Base-by-base conservation (phyloP, 129 eudicot species). In the Pittosporum tobira region DNA sequence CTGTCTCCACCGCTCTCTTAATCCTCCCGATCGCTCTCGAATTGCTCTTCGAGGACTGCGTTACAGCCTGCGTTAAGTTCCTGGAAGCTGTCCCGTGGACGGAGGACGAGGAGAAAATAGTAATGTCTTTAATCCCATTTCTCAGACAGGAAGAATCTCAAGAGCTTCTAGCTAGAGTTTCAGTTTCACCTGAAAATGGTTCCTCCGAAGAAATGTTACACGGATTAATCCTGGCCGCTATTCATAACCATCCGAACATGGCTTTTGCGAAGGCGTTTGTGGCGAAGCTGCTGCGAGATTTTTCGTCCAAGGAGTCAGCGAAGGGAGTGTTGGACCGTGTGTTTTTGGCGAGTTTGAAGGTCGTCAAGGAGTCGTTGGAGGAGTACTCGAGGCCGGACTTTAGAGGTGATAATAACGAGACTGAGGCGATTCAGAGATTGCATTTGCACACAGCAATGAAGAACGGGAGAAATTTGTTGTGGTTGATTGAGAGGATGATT, bases 401-500 rank as follows among this genome's bases (percentile, higher is more conserved):
- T 53, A 66, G 98, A 46, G 96, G 88, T 3, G 88, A 83, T 65
- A 84, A 86, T 42, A 74, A 78, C 13, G 96, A 86, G 81, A 83
- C 81, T 0, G 95, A 91, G 67, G 96, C 94, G 0, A 77, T 83
- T 64, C 96, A 86, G 85, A 86, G 95, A 78, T 34, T 86, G 77
- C 81, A 91, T 80, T 66, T 91, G 76, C 98, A 91, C 51, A 73
- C 79, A 0, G 89, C 94, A 0, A 73, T 86, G 98, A 91, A 88
- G 11, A 86, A 78, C 38, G 82, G 82, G 74, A 83, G 81, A 75
- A 94, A 91, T 74, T 58, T 91, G 87, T 30, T 91, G 76, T 86
- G 98, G 98, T 22, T 91, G 51, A 80, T 91, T 66, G 98, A 91
- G 72, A 80, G 96, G 81, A 91, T 91, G 98, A 78, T 91, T 38